Base-by-base conservation (phyloP, 148 eudicot species). In the Dysphania ambrosioides region DNA sequence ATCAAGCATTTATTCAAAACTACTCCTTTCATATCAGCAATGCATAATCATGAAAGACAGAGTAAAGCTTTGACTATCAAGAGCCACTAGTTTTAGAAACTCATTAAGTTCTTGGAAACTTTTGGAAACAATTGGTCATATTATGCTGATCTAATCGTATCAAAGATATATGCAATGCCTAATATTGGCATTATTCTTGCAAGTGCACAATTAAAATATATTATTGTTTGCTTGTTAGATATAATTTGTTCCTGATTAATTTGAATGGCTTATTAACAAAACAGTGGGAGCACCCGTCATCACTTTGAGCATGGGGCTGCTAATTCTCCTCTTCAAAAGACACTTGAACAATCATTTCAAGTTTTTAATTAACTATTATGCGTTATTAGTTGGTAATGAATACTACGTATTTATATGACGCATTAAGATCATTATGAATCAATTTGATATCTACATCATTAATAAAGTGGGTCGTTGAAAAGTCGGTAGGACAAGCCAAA, bases 321-420 rank as follows among this genome's bases (percentile, higher is more conserved):
- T 65, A 65, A 65, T 31, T 31, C 1, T 7, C 41, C 21, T 24
- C 68, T 19, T 65, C 19, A 65, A 65, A 65, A 65, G 44, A 8
- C 29, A 65, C 44, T n/a, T 38, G 11, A 65, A 36, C n/a, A 65
- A 65, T 65, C 18, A 36, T 65, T 65, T 65, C 68, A 35, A 65
- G 27, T 10, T 61, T 30, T 65, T n/a, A 65, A 32, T 36, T 2
- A 65, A n/a, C 0, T 9, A 60, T 23, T 6, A 3, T 16, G 41
- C n/a, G 68, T 36, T n/a, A 16, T 65, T 47, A 65, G 24, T 65
- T 35, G 47, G 29, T 36, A 65, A 65, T 65, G 44, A 41, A 65
- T 67, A 26, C 30, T 35, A n/a, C n/a, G n/a, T n/a, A n/a, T n/a
- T n/a, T n/a, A n/a, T n/a, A n/a, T n/a, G n/a, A n/a, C n/a, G n/a